Evolutionary conservation across 2,329 filamentous ascomycete species (phyloP), one percentile per base, ranked within the genome.

Genomic region (Thielaviopsis ethacetica): DNA sequence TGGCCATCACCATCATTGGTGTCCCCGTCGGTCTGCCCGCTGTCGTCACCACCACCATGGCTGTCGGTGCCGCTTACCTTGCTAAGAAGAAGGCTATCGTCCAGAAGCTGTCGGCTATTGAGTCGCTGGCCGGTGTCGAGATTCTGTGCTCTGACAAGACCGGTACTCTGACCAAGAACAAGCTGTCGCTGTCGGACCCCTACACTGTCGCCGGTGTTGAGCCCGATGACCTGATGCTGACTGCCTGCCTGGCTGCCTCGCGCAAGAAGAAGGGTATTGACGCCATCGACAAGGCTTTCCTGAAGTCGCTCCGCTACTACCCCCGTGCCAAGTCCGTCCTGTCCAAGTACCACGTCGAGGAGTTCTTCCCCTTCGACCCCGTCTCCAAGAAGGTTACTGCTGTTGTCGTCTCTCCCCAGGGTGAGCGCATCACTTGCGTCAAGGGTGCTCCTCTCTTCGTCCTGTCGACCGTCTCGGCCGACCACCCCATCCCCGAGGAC

Each of bases 251-350:
- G 68, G 89, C 89, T 67, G 88, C 89, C 63, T 91, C 86, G 65
- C 86, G 88, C 76, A 95, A 93, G 82, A 91, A 91, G 81, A 94
- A 94, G 79, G 89, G 88, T 76, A 91, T 95, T 64, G 89, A 95
- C 70, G 87, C 90, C 65, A 95, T 95, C 66, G 90, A 95, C 80
- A 93, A 91, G 79, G 89, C 88, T 69, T 95, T 95, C 78, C 79
- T 95, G 65, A 94, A 93, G 77, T 81, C 86, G 22, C 82, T 95
- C 63, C 82, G 82, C 69, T 84, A 78, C 75, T 95, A 94, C 71
- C 89, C 89, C 63, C 81, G 82, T 63, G 88, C 88, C 73, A 94
- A 93, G 79, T 72, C 76, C 62, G 84, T 86, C 58, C 81, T 95
- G 58, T 81, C 81, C 74, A 88, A 88, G 75, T 94, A 91, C 80